A percentile compares a stretch with the other conserved stretches of the same genome.
These are phyloP conservation scores for Metschnikowia cubensis DNA, from an alignment of 805 yeast species.

Conservation along the genomic window DNA sequence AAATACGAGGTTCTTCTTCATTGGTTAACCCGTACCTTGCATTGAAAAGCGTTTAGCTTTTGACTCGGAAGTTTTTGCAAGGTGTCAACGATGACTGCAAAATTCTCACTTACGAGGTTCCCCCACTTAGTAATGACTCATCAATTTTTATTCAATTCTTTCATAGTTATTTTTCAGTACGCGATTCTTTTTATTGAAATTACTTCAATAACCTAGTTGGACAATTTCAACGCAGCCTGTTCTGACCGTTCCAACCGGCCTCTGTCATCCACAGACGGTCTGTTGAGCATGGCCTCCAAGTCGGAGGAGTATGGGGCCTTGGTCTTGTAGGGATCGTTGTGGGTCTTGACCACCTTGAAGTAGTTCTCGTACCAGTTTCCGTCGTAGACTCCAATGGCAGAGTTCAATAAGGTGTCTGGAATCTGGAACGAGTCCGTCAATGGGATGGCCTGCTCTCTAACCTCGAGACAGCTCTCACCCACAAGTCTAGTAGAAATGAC, in stretches of 20 bases:
- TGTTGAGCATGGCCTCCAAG: conserved; percentile 19
- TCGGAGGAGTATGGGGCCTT: conserved; percentile 19
- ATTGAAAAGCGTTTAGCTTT: not conserved
- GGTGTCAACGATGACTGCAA: conserved; percentile 23
- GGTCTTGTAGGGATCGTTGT: conserved; percentile 16
- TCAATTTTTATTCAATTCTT: no score
- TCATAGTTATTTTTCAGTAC: no score
- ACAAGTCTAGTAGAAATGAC: conserved; percentile 20
- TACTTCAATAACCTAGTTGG: conserved; percentile 12
- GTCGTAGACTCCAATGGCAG: conserved; percentile 19
- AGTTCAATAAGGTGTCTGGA: conserved; percentile 18
- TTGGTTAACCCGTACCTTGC: not conserved
- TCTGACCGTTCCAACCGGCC: conserved; percentile 11
- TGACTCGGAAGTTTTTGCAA: not conserved
- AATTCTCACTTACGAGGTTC: not conserved
- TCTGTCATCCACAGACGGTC: conserved; percentile 12
- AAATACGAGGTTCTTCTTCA: not conserved
- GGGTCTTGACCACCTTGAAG: conserved; percentile 18
- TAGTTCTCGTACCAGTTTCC: conserved; percentile 20
- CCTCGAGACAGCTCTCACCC: conserved; percentile 15
- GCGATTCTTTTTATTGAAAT: no score
- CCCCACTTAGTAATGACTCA: not conserved
- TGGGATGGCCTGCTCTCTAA: conserved; percentile 16
- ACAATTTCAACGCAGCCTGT: conserved; percentile 10
- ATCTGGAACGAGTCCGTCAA: conserved; percentile 21